Base-by-base conservation (phyloP, 257 asterid species). In the Thymus quinquecostatus region DNA sequence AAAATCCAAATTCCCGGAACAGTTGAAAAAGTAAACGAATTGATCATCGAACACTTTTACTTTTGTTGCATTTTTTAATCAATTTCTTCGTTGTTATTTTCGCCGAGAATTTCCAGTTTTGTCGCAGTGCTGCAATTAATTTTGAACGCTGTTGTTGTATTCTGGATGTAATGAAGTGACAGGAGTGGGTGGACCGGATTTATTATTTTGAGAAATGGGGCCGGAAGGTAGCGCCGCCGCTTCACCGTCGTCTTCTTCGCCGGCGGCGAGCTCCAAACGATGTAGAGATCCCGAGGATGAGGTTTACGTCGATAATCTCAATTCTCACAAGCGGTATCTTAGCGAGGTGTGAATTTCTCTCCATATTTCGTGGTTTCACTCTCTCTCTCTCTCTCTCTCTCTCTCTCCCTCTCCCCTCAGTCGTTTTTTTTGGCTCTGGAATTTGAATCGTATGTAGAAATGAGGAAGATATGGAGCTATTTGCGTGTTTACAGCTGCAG, bases 301-400 rank as follows among this genome's bases (percentile, higher is more conserved):
- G 80, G 96, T 95, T 69, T 95, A 95, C 75, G 70, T 92, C 21
- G 99, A 95, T 60, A 95, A 95, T 83, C 92, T 95, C 47, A 86
- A 86, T 71, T 89, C 96, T 30, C 99, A 92, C 85, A 95, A 95
- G 82, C 97, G 98, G 45, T 95, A 95, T 78, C 92, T 95, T 33
- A 95, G 95, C 80, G 99, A 95, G 99, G 99, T 91, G 9, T 3
- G 65, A 10, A 34, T 34, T 14, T 32, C n/a, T 40, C 41, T 55
- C 48, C 58, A 48, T 47, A 21, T 61, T 21, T 27, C 10, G 6
- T 10, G 6, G 10, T 11, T 3, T 43, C 40, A 7, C 14, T 53
- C 5, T 5, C n/a, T 9, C 21, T 41, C 21, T 12, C 53, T 14
- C 10, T 34, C 6, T 4, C 13, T 9, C n/a, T 14, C 14, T n/a